Base-by-base conservation (phyloP, 2,329 filamentous ascomycete species). In the Clonostachys rhizophaga region DNA sequence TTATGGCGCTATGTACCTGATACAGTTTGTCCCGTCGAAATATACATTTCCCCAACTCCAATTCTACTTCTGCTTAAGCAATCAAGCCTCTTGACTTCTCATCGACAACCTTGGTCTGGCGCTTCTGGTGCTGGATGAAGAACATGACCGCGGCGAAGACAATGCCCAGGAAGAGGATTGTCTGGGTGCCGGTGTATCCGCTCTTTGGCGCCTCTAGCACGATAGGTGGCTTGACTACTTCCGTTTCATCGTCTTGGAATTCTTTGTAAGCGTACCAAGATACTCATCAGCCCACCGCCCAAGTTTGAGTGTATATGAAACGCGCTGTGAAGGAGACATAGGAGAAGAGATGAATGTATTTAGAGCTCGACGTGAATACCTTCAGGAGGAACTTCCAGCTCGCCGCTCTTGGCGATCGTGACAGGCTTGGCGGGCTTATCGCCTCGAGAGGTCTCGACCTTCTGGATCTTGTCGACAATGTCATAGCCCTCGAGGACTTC, bases 361-460 rank as follows among this genome's bases (percentile, higher is more conserved):
- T 86, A 94, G 71, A 94, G 87, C 74, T 94, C 89, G 73, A 85
- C 81, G 74, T 91, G 87, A 76, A 90, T 92, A 94, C 89, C 89
- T 94, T 94, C 89, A 76, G 83, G 76, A 66, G 88, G 86, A 56
- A 91, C 85, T 67, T 85, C 79, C 59, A 94, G 75, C 78, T 92
- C 88, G 69, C 89, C 89, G 71, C 86, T 89, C 80, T 91, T 89
- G 66, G 68, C 78, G 62, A 95, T 90, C 76, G 84, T 91, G 70
- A 94, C 76, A 17, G 75, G 64, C 71, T 84, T 70, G 52, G 66
- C 64, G 30, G 89, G 89, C 71, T 83, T 87, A 73, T 91, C 87
- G 57, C 80, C 79, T 41, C 74, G 58, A 53, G 65, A 69, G 65
- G 87, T 92, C 62, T 79, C 68, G 55, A 77, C 75, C 58, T 85